Evolutionary conservation across 2,329 filamentous ascomycete species (phyloP), one percentile per base, ranked within the genome.

Genomic region (Eutypella sp.): DNA sequence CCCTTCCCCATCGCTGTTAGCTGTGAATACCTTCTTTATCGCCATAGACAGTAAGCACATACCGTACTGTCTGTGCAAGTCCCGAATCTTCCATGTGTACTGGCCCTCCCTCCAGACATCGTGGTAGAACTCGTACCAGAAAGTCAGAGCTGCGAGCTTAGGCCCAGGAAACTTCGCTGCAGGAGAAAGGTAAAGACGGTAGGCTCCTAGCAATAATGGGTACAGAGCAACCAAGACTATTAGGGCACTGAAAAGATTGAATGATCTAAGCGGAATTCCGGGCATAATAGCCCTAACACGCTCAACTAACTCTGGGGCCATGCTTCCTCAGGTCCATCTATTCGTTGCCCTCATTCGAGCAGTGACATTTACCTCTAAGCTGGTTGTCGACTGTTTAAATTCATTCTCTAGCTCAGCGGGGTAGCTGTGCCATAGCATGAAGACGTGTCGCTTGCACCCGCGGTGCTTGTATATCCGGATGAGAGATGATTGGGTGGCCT

Each of bases 51-150:
- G 5, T n/a, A 37, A 15, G n/a, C 2, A 1, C 20, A 19, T 36
- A 66, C 66, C 64, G 34, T 67, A 68, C 47, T 53, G 44, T 6
- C 58, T 36, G 47, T 69, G 65, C 57, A 70, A 55, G 13, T 59
- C 50, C 40, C 60, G 45, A 16, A 69, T 57, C 44, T 65, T 45
- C 16, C 42, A 59, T 6, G 57, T 53, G 33, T 64, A 65, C 41
- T 39, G 47, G 19, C 54, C 53, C 7, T 48, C n/a, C 24, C 42
- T 29, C 40, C 48, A 53, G 27, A 48, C 47, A 37, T 58, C 53
- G 33, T 53, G 52, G 23, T 52, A 56, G 42, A 58, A 52, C 39
- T 58, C 55, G 34, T 58, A 58, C 46, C 53, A 53, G 24, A 46
- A 42, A 4, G 57, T 59, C 1, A 47, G 54, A 16, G 57, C 56